phyloP scores from a whole-genome alignment of 805 yeast species.

The Sugiyamaella valdiviana region DNA sequence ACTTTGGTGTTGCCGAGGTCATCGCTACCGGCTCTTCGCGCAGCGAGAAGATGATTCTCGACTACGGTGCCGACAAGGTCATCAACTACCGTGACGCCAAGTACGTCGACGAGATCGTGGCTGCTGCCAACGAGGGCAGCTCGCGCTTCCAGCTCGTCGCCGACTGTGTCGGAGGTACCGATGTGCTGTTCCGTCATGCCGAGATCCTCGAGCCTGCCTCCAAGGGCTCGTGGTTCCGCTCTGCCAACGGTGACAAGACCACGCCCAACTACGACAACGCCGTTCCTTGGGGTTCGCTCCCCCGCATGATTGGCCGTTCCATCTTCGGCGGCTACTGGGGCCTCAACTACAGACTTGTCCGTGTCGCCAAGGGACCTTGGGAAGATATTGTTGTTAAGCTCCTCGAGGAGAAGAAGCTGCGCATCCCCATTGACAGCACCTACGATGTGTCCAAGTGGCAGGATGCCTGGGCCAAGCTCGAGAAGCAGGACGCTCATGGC shows the following conservation, averaged over 20 bases:
- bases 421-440: slow-evolving; percentile 49
- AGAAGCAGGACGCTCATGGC: slow-evolving; percentile 51
- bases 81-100: slow-evolving; percentile 42
- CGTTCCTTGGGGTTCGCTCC: slow-evolving; percentile 8
- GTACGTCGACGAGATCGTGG: slow-evolving; percentile 4
- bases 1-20: slow-evolving; percentile 43
- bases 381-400: slow-evolving; percentile 39
- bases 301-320: slow-evolving; percentile 24
- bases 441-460: slow-evolving; percentile 43
- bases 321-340: slow-evolving; percentile 24
- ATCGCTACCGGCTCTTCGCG: slow-evolving; percentile 50
- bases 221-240: slow-evolving; percentile 44
- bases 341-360: slow-evolving; percentile 22
- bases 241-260: slow-evolving; percentile 50
- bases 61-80: slow-evolving; percentile 51
- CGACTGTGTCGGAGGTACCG: slow-evolving; percentile 59
- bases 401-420: slow-evolving; percentile 40
- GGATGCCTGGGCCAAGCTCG: slow-evolving; percentile 46
- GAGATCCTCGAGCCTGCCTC: slow-evolving; percentile 40
- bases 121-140: slow-evolving; percentile 30
- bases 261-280: slow-evolving; percentile 1
- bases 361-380: slow-evolving; percentile 34
- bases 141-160: slow-evolving; percentile 50
- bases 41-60: slow-evolving; percentile 40
- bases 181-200: slow-evolving; percentile 40